Base-by-base conservation (phyloP, 306 rosid species). In the Bauhinia variegata region DNA sequence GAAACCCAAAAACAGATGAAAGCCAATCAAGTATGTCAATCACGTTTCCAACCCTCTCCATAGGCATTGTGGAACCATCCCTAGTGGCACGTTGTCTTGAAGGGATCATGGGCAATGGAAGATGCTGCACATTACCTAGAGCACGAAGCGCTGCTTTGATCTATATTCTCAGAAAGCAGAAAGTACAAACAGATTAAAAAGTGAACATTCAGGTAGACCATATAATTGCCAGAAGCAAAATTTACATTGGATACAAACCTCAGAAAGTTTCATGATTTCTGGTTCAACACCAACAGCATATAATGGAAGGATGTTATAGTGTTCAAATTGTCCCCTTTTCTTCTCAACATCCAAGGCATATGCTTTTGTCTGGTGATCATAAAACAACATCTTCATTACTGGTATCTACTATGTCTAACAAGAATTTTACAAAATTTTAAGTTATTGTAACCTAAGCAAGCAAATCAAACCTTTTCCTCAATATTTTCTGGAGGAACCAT, bases 11-110 rank as follows among this genome's bases (percentile, higher is more conserved):
- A 11, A 80, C 70, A 48, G 79, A 67, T 10, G 87, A 75, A 54
- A 87, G 81, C 89, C 89, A 87, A 72, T 82, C 88, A 49, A 84
- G 88, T 72, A 87, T 73, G 57, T 87, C 93, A 56, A 62, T 80
- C 56, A 80, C 84, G 58, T 79, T 71, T 69, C 50, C 64, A 76
- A 80, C 78, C 70, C 88, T 75, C 76, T 78, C 86, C 23, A 63
- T 63, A 31, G 72, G 63, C 38, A 36, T 18, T 8, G 70, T 23
- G 11, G 70, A 46, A 60, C 64, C 73, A 53, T 77, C 86, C 44
- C 41, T 73, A 19, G 78, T 71, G 43, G 41, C 74, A 6, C 56
- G 28, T 19, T 31, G 70, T 59, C 31, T 68, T 33, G 68, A 7
- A 41, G 30, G 78, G 70, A 84, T 59, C 77, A 13, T 65, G 48